Conservation (phyloP, 1,139 yeast genomes). For the Scheffersomyces parashehatae region DNA sequence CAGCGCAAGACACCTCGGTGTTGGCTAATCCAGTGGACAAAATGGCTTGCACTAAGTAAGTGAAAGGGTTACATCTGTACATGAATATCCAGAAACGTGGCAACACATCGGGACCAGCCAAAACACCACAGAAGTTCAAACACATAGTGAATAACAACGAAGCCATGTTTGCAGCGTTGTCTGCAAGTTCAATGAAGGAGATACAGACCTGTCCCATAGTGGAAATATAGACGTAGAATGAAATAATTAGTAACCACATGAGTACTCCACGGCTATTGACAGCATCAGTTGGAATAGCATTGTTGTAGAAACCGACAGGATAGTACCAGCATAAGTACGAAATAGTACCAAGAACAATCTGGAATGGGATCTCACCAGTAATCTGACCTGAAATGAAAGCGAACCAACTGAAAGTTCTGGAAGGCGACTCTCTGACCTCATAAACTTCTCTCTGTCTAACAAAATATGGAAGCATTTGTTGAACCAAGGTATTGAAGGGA, state of each 20-base stretch:
- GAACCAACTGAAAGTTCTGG: slow-evolving; percentile 52
- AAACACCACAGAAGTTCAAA: slow-evolving; percentile 80
- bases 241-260: slow-evolving; percentile 57
- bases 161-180: slow-evolving; percentile 72
- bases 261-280: slow-evolving; percentile 66
- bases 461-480: slow-evolving; percentile 74
- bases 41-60: slow-evolving; percentile 57
- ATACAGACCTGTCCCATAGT: slow-evolving; percentile 66
- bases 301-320: slow-evolving; percentile 40
- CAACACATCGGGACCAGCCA: slow-evolving; percentile 59
- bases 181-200: slow-evolving; percentile 65
- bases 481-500: slow-evolving; percentile 53
- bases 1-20: slow-evolving; percentile 48
- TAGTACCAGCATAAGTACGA: slow-evolving; percentile 43
- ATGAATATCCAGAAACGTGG: slow-evolving; percentile 55
- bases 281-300: slow-evolving; percentile 50
- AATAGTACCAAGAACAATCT: slow-evolving; percentile 34
- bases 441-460: slow-evolving; percentile 75
- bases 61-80: slow-evolving; percentile 68
- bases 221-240: slow-evolving; percentile 56
- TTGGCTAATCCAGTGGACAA: slow-evolving; percentile 55
- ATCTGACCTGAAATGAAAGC: slow-evolving; percentile 42
- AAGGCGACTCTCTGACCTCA: slow-evolving; percentile 68
- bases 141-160: slow-evolving; percentile 65
- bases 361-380: slow-evolving; percentile 38